Percentiles rank a stretch among this genome's conserved stretches.
These are phyloP conservation scores for Heimioporus sp. DNA, from an alignment of 768 basidiomycete species.

Conservation along the genomic window DNA sequence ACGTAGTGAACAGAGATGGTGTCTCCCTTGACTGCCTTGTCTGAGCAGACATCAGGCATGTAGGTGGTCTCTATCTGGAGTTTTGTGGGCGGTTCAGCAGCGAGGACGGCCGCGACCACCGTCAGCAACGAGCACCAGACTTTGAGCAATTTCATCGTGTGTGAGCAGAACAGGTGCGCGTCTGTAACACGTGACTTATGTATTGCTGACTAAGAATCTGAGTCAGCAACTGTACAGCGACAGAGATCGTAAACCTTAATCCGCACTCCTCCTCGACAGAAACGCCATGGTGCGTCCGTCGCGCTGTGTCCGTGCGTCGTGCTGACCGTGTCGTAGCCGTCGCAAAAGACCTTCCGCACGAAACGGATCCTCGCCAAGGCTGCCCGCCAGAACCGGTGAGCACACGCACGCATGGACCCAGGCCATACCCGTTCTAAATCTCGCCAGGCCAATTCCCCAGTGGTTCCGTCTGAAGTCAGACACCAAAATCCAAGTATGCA, in stretches of 20 bases:
- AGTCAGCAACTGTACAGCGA: slow-evolving; percentile 44
- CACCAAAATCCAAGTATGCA: slow-evolving; percentile 82
- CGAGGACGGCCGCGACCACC: slow-evolving; percentile 46
- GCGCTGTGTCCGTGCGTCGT: neutral
- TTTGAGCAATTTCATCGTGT: slow-evolving; percentile 51
- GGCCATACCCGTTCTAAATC: neutral
- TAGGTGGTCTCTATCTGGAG: slow-evolving; percentile 63
- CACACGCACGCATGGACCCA: neutral
- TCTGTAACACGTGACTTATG: neutral
- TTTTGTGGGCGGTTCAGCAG: slow-evolving; percentile 48
- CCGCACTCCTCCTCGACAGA: too few species aligned
- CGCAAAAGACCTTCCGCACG: slow-evolving; percentile 97
- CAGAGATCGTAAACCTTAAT: slow-evolving; percentile 33
- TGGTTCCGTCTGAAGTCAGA: slow-evolving; percentile 99
- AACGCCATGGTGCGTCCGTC: neutral
- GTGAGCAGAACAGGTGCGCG: neutral
- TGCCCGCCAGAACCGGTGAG: slow-evolving; percentile 89
- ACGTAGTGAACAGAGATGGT: slow-evolving; percentile 78
- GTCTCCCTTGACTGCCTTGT: slow-evolving; percentile 61
- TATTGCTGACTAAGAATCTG: slow-evolving; percentile 16
- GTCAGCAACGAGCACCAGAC: slow-evolving; percentile 46
- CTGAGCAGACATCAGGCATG: slow-evolving; percentile 53
- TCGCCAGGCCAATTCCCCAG: slow-evolving; percentile 87
- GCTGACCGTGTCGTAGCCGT: slow-evolving; percentile 60
- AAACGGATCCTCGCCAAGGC: slow-evolving; percentile 98